Conservation (phyloP, 2,329 filamentous ascomycete species). For the Fusarium verticillioides region DNA sequence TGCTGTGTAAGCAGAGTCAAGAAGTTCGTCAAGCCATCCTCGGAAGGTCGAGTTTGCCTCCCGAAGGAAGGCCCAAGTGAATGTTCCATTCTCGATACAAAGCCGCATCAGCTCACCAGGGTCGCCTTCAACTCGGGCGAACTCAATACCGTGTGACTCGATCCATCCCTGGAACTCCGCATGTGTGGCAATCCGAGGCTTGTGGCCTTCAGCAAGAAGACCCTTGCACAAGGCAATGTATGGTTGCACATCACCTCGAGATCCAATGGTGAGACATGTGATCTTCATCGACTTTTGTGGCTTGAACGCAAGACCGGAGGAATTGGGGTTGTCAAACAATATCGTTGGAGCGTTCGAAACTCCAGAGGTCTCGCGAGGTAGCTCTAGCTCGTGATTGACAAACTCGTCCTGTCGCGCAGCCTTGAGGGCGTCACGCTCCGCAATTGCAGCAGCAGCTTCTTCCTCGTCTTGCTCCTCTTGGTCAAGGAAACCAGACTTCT, state of each 20-base stretch:
- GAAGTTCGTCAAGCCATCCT: constrained; percentile 92
- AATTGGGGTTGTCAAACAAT: constrained; percentile 87
- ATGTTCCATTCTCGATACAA: constrained; percentile 97
- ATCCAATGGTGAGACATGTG: constrained; percentile 95
- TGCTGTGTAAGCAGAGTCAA: constrained; percentile 82
- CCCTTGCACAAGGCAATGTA: constrained; percentile 97
- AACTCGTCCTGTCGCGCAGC: constrained; percentile 72
- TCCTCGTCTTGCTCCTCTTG: constrained; percentile 77
- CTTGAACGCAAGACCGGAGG: constrained; percentile 92
- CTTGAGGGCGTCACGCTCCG: constrained; percentile 83
- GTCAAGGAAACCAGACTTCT: constrained; percentile 74
- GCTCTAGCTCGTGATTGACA: constrained; percentile 60
- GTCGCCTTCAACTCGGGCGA: constrained; percentile 87
- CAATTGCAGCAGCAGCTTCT: constrained; percentile 78
- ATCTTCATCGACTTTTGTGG: constrained; percentile 81
- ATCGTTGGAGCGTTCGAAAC: constrained; percentile 75
- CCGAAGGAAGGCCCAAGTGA: constrained; percentile 88
- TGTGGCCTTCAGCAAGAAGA: constrained; percentile 87
- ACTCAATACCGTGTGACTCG: constrained; percentile 92
- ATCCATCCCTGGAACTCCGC: constrained; percentile 91
- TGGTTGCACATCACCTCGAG: constrained; percentile 94
- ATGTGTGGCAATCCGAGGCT: constrained; percentile 89
- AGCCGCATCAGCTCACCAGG: constrained; percentile 94
- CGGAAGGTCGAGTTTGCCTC: constrained; percentile 91
- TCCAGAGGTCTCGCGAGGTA: constrained; percentile 59